phyloP scores from a whole-genome alignment of 129 eudicot genomes.

The Artemisia argyi region DNA sequence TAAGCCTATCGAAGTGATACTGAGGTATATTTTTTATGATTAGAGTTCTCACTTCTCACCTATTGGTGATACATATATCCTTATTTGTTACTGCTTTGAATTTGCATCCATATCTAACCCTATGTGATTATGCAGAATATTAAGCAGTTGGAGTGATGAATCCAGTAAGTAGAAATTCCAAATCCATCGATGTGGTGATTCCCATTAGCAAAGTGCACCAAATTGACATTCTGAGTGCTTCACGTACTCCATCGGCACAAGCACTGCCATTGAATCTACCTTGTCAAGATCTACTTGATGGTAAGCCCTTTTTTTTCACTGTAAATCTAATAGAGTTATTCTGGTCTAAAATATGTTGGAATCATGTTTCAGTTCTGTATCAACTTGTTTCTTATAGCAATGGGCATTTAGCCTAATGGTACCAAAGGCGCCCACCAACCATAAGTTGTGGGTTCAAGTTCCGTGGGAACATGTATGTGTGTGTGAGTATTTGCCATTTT shows the following conservation, averaged over 20 bases:
- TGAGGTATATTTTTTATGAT: no score
- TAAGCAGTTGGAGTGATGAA: neutral
- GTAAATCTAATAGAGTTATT: no score
- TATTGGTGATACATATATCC: neutral
- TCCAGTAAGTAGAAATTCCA: neutral
- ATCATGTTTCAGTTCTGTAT: no score
- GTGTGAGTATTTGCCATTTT: no score
- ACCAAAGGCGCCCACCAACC: no score
- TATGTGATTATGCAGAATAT: neutral
- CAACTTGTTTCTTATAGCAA: no score
- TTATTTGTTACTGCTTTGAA: neutral
- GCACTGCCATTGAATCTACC: neutral
- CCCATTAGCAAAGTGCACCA: neutral
- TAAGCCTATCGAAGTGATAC: no score
- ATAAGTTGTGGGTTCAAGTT: no score
- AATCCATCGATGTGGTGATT: neutral
- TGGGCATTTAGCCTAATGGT: no score
- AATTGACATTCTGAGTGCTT: neutral
- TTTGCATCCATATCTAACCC: neutral
- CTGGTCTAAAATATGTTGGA: no score
- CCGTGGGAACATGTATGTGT: no score
- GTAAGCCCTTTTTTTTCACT: neutral
- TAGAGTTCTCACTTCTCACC: neutral
- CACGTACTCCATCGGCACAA: neutral
- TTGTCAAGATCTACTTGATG: neutral